Base-by-base conservation (phyloP, 805 yeast species). In the Candida dajiaensis region DNA sequence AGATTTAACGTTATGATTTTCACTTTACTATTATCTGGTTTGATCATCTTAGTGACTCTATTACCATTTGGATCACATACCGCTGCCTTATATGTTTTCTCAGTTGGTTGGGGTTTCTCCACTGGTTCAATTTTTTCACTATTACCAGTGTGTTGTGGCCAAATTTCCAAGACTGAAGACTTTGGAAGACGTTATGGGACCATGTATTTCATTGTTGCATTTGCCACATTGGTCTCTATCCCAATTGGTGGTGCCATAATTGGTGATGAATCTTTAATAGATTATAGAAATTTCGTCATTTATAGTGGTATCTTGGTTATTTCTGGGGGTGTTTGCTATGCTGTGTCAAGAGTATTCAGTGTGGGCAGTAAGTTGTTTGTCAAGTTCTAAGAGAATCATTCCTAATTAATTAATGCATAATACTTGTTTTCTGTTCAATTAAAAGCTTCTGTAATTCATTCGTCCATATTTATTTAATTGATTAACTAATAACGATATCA, bases 111-210 rank as follows among this genome's bases (percentile, higher is more conserved):
- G 62, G 85, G 85, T 6, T 70, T 79, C 43, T 66, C 71, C 48
- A 72, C 81, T 10, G 78, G 81, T 7, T 73, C 83, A 3, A 72
- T 78, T 1, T 69, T 78, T 51, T 71, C 83, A 4, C 59, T 79
- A 45, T 68, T 77, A 39, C 83, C 84, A 8, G 80, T 78, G 3
- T 76, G 83, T 52, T 70, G 80, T 49, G 81, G 80, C 2, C 80
- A 78, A 48, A 75, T 80, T 31, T 75, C 81, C 19, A 73, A 72
- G 44, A 71, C 74, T 12, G 74, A 75, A 42, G 72, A 67, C 46
- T 77, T 74, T 58, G 83, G 83, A 26, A 72, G 69, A 58, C 68
- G 78, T 16, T 77, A 76, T 51, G 77, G 81, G 3, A 74, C 81
- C 9, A 73, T 80, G 64, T 82, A 80, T 59, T 76, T 76, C 36